Evolutionary conservation across 352 stramenopile genomes (phyloP), one percentile per base, ranked within the genome.

Genomic region (Phytophthora cryptogea): DNA sequence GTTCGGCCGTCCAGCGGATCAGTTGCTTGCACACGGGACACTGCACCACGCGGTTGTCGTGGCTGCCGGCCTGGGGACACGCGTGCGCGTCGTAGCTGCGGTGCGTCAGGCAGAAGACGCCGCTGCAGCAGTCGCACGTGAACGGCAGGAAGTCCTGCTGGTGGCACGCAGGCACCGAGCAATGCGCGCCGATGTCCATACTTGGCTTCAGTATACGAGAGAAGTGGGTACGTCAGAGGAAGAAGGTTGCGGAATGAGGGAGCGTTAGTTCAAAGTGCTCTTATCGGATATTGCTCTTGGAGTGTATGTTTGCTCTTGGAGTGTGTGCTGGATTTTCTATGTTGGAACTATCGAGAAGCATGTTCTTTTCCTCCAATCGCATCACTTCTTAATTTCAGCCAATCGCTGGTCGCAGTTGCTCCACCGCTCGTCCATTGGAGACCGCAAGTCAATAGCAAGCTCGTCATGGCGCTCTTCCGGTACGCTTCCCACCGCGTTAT

Each of bases 91-190:
- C 72, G 56, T 94, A 93, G 46, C 72, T 91, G 50, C 87, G 85
- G 55, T 96, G 87, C 11, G 84, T 71, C n/a, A 96, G 78, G 59
- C 87, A 96, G 56, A 94, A 96, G 43, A 94, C 66, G 47, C 73
- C 72, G 26, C 46, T 46, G 70, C 87, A 96, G 58, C 85, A 93
- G 69, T 96, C 84, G 68, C 87, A 96, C 30, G 66, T 81, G 68
- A 96, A 96, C 3, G 87, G 87, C 27, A 96, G 67, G 53, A 96
- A 96, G 59, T 96, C 87, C 59, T 88, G 72, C 59, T 94, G 84
- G 44, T 83, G 68, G 54, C 84, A 94, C 13, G 76, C 68, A 8
- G 71, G 69, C 5, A 89, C 66, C 39, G 70, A 83, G 60, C 84
- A 94, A 55, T 94, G 84, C 26, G 72, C 68, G 36, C 84, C 84